A percentile compares a stretch with the other conserved stretches of the same genome.
These are phyloP conservation scores for Iberis pinnata DNA, from an alignment of 345 rosid genomes.

Conservation along the genomic window DNA sequence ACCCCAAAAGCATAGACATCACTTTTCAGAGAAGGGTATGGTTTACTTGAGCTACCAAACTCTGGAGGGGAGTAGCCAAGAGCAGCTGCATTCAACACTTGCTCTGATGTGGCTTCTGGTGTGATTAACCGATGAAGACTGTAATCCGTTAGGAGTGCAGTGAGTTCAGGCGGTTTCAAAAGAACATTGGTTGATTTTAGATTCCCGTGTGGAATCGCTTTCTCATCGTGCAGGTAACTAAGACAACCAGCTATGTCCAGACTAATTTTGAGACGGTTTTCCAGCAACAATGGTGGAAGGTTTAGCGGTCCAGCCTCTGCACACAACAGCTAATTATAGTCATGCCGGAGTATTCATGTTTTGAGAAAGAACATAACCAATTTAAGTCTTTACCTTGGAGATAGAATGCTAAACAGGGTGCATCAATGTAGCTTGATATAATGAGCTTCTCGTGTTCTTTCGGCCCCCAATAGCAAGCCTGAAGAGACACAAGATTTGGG, in stretches of 20 bases:
- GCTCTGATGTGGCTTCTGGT: conserved; percentile 75
- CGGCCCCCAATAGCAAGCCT: conserved; percentile 83
- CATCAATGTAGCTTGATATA: conserved; percentile 55
- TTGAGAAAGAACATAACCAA: background rate
- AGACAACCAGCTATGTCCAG: conserved; percentile 62
- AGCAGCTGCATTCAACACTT: conserved; percentile 78
- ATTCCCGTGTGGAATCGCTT: conserved; percentile 90
- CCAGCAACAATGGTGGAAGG: conserved; percentile 49
- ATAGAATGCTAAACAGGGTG: conserved; percentile 57
- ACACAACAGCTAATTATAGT: conserved; percentile 27
- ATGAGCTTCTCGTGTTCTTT: conserved; percentile 78
- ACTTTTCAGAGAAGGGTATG: conserved; percentile 80
- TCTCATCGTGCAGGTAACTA: conserved; percentile 69
- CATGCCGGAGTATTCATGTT: background rate
- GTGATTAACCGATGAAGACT: conserved; percentile 79
- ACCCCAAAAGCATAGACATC: conserved; percentile 86
- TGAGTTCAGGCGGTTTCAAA: conserved; percentile 44
- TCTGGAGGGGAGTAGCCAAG: conserved; percentile 89
- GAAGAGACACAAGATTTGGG: conserved; percentile 75
- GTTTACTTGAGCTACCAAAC: conserved; percentile 72
- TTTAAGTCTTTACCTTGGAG: conserved; percentile 55
- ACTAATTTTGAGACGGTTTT: conserved; percentile 50
- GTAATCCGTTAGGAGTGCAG: conserved; percentile 63
- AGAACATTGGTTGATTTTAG: conserved; percentile 80
- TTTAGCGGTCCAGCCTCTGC: conserved; percentile 48